A percentile compares a stretch with the other conserved stretches of the same genome.
Conservation (phyloP, 257 asterid genomes). For the Salvia rosmarinus region DNA sequence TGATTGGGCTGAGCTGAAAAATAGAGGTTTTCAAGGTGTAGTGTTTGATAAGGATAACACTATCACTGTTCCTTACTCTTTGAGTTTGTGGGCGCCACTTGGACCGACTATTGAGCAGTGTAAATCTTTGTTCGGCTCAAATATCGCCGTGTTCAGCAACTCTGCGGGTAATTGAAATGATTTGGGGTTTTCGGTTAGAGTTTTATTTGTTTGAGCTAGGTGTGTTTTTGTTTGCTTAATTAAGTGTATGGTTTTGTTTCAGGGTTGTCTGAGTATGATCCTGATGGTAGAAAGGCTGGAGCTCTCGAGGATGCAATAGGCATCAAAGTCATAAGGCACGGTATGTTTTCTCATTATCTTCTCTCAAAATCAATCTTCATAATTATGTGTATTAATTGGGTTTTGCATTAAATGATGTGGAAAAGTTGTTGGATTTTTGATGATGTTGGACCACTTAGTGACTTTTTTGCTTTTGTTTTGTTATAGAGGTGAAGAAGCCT, state of each 20-base stretch:
- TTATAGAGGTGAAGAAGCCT: conserved; percentile 78
- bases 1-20: conserved; percentile 84
- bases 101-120: conserved; percentile 66
- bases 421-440: background rate
- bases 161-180: conserved; percentile 69
- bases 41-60: conserved; percentile 97
- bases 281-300: conserved; percentile 74
- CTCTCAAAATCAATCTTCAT: background rate
- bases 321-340: conserved; percentile 77
- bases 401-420: conserved; percentile 16
- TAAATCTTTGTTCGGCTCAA: conserved; percentile 71
- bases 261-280: conserved; percentile 89
- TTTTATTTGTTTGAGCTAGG: background rate
- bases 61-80: conserved; percentile 82
- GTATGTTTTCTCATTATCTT: conserved; percentile 51
- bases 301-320: conserved; percentile 83
- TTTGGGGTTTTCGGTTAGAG: background rate
- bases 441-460: conserved; percentile 15
- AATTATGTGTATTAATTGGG: background rate
- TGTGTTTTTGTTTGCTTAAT: conserved; percentile 15
- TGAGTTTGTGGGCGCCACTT: conserved; percentile 88
- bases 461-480: conserved; percentile 30
- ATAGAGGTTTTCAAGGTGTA: conserved; percentile 85
- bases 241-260: conserved; percentile 23
- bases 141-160: conserved; percentile 84